Base-by-base conservation (phyloP, 192 early-diverging fungal genomes). In the Pilaira anomala region DNA sequence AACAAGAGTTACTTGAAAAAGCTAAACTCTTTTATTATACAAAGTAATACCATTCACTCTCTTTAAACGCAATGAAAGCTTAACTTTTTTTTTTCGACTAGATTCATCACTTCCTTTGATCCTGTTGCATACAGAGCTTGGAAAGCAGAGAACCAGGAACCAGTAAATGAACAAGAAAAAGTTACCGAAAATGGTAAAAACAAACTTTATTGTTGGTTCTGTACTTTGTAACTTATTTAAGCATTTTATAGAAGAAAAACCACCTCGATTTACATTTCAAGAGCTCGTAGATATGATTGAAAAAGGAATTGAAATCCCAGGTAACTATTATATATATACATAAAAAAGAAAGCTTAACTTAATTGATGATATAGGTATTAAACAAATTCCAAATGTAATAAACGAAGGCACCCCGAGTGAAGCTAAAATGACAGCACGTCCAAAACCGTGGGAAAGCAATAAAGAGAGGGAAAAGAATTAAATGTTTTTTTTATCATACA, bases 1-100 rank as follows among this genome's bases (percentile, higher is more conserved):
- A 60, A 13, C 41, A 61, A 26, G 63, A 75, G 4, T 6, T 75
- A n/a, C 48, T 72, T 39, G 59, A 72, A 48, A 66, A 67, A 7
- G 76, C 76, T 3, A 75, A 72, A 36, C 69, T 62, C n/a, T 78
- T 75, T 62, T 78, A 78, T 68, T 78, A 72, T 48, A 66, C 66
- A 56, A 78, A 69, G 76, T 78, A 69, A 36, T 9, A 36, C 33
- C 33, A 36, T n/a, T n/a, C n/a, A n/a, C n/a, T n/a, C n/a, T n/a
- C n/a, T n/a, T n/a, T n/a, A n/a, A n/a, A n/a, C n/a, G n/a, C n/a
- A n/a, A n/a, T n/a, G n/a, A n/a, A n/a, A n/a, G n/a, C n/a, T n/a
- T n/a, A n/a, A 36, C 33, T 0, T 9, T 36, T 5, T 4, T 36
- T 36, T 36, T 36, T 4, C 4, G 6, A 9, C 7, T 44, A 78